Base-by-base conservation (phyloP, 352 stramenopile genomes). In the Phytophthora litchii region DNA sequence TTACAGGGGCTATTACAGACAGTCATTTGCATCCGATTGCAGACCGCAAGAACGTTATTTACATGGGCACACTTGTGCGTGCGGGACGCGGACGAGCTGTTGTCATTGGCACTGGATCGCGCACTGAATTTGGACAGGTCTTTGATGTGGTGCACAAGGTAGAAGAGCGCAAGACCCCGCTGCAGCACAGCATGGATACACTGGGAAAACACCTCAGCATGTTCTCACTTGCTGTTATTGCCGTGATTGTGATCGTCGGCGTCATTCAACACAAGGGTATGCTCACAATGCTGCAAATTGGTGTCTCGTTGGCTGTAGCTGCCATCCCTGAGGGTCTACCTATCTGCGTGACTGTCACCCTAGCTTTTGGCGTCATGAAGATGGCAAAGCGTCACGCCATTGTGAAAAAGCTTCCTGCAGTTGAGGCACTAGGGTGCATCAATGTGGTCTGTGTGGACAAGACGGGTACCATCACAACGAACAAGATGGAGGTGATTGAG, bases 41-140 rank as follows among this genome's bases (percentile, higher is more conserved):
- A 6, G 86, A 94, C 46, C 76, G 83, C 19, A 92, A 92, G 52
- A 85, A 99, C 71, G 83, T 99, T 27, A 78, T 97, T 11, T 99
- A 99, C 80, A 97, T 98, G 83, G 96, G 96, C 23, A 99, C 96
- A 17, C 79, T 99, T 14, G 91, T 99, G 21, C 94, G 89, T 29
- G 78, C 76, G 13, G 97, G 97, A 4, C 81, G 92, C 19, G 96
- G 87, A n/a, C 81, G 88, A 52, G 97, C 93, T 9, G 70, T 99
- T 1, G 97, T 99, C 12, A 82, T 97, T 43, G 86, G 89, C 13
- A 98, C 96, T n/a, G 97, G 96, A 21, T 74, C 87, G 19, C 68
- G 79, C 27, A 99, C 96, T 7, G 96, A 99, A 76, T 99, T 99
- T 70, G 97, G 97, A 5, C 88, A 94, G 40, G 95, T 98, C 5